A percentile compares a stretch with the other conserved stretches of the same genome.
These are phyloP conservation scores for Stevia rebaudiana DNA, from an alignment of 140 eudicot genomes.

Conservation along the genomic window DNA sequence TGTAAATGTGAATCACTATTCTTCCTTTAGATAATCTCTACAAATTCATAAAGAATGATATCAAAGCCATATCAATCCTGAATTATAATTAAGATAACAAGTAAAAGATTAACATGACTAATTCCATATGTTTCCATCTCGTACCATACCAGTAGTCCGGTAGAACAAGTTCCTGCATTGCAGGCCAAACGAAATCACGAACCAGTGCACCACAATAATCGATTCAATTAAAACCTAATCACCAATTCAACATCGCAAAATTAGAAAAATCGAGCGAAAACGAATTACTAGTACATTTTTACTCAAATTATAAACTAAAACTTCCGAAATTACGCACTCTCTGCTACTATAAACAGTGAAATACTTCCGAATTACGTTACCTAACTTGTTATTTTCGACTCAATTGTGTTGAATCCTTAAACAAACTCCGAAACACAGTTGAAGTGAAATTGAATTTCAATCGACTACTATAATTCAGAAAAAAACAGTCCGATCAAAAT, in stretches of 20 bases:
- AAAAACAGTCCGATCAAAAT: slow-evolving; percentile 16
- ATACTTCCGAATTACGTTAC: not conserved
- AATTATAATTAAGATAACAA: not conserved
- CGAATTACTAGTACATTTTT: not conserved
- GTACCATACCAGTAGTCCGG: slow-evolving; percentile 21
- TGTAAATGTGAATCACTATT: slow-evolving; percentile 5
- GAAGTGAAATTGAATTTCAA: slow-evolving; percentile 7
- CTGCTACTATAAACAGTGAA: slow-evolving; percentile 1
- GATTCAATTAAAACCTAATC: not conserved
- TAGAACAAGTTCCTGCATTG: slow-evolving; percentile 35
- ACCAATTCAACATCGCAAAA: not conserved
- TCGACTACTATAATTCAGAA: not conserved
- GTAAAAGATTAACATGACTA: not conserved
- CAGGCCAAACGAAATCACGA: slow-evolving; percentile 11
- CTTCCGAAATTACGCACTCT: not conserved
- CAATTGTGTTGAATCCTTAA: not conserved
- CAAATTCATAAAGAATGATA: too few relatives aligned
- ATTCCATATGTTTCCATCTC: not conserved
- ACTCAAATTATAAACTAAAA: not conserved
- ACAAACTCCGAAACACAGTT: not conserved
- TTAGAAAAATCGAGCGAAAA: slow-evolving; percentile 6
- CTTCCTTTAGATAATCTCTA: slow-evolving; percentile 27
- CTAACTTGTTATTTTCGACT: not conserved
- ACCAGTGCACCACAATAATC: not conserved
- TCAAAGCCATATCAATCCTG: too few relatives aligned